Percentiles rank a stretch among this genome's conserved stretches.
Evolutionary conservation across 208 protist genomes (phyloP).

Genomic region (Leishmania mexicana): DNA sequence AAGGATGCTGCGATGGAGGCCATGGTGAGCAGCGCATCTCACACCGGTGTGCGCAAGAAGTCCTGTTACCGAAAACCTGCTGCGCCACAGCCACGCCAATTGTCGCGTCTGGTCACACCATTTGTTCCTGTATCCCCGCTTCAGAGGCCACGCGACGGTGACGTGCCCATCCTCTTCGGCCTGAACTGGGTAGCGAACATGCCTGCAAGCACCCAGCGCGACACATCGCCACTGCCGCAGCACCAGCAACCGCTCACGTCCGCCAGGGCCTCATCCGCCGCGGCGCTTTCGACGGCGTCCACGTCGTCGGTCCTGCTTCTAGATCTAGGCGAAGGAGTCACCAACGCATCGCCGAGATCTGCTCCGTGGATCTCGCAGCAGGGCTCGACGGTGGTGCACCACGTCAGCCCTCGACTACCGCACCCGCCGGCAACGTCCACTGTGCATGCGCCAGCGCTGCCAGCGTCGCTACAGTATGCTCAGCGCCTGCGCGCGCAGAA

Average conservation of each 20-base stretch:
- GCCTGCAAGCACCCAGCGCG: not conserved
- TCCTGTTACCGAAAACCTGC: not conserved
- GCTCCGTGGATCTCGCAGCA: not conserved
- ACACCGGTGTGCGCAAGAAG: not conserved
- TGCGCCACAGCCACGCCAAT: not conserved
- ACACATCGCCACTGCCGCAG: not conserved
- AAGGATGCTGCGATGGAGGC: not conserved
- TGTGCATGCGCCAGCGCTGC: not conserved
- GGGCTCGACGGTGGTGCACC: not conserved
- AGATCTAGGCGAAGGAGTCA: not conserved
- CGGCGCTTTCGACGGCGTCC: not conserved
- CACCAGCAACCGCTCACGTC: not conserved
- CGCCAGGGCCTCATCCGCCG: not conserved
- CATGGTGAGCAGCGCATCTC: not conserved
- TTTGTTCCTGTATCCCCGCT: not conserved
- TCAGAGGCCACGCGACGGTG: not conserved
- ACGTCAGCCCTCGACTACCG: not conserved
- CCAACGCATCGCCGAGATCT: not conserved
- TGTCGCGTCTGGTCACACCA: not conserved
- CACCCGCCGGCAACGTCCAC: not conserved
- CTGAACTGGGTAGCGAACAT: not conserved
- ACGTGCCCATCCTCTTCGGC: not conserved
- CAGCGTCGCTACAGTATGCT: constrained; percentile 4
- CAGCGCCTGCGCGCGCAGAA: constrained; percentile 24
- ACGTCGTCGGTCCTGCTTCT: not conserved